phyloP scores from a whole-genome alignment of 2,329 filamentous ascomycete genomes.

The Aspergillus caelatus region DNA sequence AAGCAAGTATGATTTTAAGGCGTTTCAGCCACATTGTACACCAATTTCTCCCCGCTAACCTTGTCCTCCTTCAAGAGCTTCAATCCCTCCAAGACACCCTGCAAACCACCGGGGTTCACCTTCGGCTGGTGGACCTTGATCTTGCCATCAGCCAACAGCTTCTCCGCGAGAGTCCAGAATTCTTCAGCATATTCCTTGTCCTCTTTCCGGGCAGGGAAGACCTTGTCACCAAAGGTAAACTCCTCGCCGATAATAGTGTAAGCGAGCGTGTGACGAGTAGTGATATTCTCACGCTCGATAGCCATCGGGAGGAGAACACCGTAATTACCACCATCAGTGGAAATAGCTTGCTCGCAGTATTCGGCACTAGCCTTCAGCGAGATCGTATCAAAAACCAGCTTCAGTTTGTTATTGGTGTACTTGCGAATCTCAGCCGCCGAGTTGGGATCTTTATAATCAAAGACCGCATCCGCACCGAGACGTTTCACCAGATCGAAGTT shows the following conservation, averaged over 20 bases:
- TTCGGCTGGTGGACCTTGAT: constrained; percentile 47
- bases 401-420: constrained; percentile 33
- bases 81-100: constrained; percentile 50
- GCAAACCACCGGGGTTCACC: constrained; percentile 45
- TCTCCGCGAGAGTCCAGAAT: constrained; percentile 45
- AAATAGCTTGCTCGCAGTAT: constrained; percentile 37
- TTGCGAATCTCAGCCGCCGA: constrained; percentile 31
- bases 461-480: constrained; percentile 36
- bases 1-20: background rate
- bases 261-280: constrained; percentile 29
- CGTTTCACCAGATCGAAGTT: constrained; percentile 37
- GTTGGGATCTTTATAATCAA: constrained; percentile 33
- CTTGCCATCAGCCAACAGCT: constrained; percentile 47
- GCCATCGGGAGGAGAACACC: constrained; percentile 25
- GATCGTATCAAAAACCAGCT: constrained; percentile 39
- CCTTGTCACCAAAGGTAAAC: constrained; percentile 29
- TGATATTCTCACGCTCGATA: constrained; percentile 35
- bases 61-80: constrained; percentile 47
- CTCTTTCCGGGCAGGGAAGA: constrained; percentile 35
- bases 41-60: constrained; percentile 53
- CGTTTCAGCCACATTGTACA: constrained; percentile 43
- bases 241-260: constrained; percentile 37
- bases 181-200: constrained; percentile 47
- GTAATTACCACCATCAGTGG: constrained; percentile 33
- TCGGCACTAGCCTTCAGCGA: constrained; percentile 26